A percentile compares a stretch with the other conserved stretches of the same genome.
phyloP scores from a whole-genome alignment of 176 grass and related monocot genomes.

The Aegilops sharonensis region DNA sequence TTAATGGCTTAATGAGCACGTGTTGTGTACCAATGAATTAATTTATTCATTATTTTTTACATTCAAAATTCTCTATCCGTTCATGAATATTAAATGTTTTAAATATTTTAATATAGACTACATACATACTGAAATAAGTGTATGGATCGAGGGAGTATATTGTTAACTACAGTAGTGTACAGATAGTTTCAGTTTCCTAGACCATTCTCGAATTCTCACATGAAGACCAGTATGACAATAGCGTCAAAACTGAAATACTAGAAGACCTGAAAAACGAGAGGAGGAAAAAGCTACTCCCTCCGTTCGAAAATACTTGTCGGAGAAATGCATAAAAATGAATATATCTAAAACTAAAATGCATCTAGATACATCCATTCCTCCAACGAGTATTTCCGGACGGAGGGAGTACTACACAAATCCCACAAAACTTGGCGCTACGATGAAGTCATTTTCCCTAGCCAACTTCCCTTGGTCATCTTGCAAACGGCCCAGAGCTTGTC shows the following conservation, averaged over 20 bases:
- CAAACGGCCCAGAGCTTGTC: slow-evolving; percentile 24
- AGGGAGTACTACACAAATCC: too few species aligned
- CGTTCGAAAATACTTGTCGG: too few species aligned
- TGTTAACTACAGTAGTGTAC: not conserved
- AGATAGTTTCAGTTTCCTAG: not conserved
- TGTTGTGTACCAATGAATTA: not conserved
- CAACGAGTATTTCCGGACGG: too few species aligned
- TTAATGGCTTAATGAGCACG: too few species aligned
- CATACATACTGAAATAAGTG: too few species aligned
- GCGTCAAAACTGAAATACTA: not conserved
- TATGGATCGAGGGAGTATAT: too few species aligned
- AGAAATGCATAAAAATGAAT: too few species aligned
- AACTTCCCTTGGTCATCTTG: slow-evolving; percentile 30
- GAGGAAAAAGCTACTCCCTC: not conserved
- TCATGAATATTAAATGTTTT: too few species aligned
- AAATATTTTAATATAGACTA: too few species aligned
- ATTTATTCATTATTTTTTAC: not conserved
- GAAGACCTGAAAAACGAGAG: not conserved
- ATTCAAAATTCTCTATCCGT: not conserved
- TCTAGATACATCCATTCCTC: too few species aligned
- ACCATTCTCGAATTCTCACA: not conserved
- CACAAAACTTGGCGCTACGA: not conserved
- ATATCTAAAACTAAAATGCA: too few species aligned
- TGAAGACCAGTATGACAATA: not conserved
- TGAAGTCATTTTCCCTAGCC: slow-evolving; percentile 17